Base-by-base conservation (phyloP, 768 basidiomycete species). In the Tephrocybe sp. region DNA sequence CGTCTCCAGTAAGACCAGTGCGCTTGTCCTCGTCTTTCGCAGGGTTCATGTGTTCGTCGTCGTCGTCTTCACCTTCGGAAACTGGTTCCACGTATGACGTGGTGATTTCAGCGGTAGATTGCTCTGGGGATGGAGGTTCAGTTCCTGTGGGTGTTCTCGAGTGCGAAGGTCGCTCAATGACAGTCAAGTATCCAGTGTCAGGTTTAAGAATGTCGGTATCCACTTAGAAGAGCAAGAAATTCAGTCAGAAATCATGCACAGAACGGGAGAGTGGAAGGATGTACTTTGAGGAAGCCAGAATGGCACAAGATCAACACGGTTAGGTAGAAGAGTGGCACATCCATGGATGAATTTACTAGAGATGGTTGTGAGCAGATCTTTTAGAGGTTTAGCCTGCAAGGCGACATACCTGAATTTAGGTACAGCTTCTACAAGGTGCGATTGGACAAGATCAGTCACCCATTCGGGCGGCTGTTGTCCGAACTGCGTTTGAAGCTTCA, bases 261-360 rank as follows among this genome's bases (percentile, higher is more conserved):
- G 32, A 31, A 39, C 31, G 38, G 42, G 44, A 11, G 34, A 36
- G 17, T 10, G 43, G 34, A 41, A 33, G 36, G 48, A 59, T 79
- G 35, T 65, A 91, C 89, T 97, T 65, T 98, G 95, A 5, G 95
- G 95, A 5, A 95, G 80, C 97, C 97, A 99, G 77, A 98, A 99
- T 5, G 97, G 97, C 32, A 99, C 89, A 19, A 99, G 79, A 62
- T 98, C 90, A 39, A 98, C 95, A 32, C 96, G 87, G 61, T 90
- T 82, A 16, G 95, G 94, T 9, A 98, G 70, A 0, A 98, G 76
- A 1, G 93, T 94, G 2, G 96, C 87, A 65, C 97, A 99, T 20
- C 97, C 96, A 65, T 96, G 94, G 49, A 97, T 95, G 65, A 96
- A 96, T 81, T 91, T 91, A 67, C 91, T 92, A 51, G 26, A 36